Base-by-base conservation (phyloP, 768 basidiomycete species). In the Russula olivacea region DNA sequence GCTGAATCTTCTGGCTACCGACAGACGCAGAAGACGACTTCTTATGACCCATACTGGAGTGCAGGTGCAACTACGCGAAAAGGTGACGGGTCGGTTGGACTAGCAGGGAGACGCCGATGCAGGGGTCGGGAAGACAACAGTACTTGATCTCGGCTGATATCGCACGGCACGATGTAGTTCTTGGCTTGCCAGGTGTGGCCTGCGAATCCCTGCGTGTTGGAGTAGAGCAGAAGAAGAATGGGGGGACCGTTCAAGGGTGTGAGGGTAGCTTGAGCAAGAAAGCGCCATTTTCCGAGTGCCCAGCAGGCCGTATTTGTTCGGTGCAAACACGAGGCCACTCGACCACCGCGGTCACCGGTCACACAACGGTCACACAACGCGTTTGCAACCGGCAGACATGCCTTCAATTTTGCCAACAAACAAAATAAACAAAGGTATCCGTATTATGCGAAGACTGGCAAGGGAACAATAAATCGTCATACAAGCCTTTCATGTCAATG, bases 131-230 rank as follows among this genome's bases (percentile, higher is more conserved):
- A 40, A 25, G 36, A 23, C 43, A 50, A 64, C 63, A 7, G 50
- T n/a, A 38, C 59, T 61, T 75, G 85, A 87, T 87, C 87, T 89
- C 80, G 66, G 55, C 74, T 76, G 80, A 84, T 90, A 77, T 80
- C 72, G 73, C 74, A 85, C 80, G 79, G 83, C 87, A 87, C 75
- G 73, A 66, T 64, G 74, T 76, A 78, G 73, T 88, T 83, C 75
- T 83, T 88, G 79, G 79, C 83, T 77, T 17, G 48, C 56, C 30
- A 57, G 28, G 49, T 38, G 54, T 57, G 30, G 41, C 52, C 47
- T 48, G 52, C 28, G 57, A 47, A 41, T 8, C 58, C 23, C 52
- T 49, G 32, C 32, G 40, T 47, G 47, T 59, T 59, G 51, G 17
- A 45, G 52, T 25, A n/a, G 25, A 55, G 62, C n/a, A 58, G 58